Percentiles rank a stretch among this genome's conserved stretches.
Evolutionary conservation across 2,329 filamentous ascomycete genomes (phyloP).

Genomic region (Epichloe elymi): DNA sequence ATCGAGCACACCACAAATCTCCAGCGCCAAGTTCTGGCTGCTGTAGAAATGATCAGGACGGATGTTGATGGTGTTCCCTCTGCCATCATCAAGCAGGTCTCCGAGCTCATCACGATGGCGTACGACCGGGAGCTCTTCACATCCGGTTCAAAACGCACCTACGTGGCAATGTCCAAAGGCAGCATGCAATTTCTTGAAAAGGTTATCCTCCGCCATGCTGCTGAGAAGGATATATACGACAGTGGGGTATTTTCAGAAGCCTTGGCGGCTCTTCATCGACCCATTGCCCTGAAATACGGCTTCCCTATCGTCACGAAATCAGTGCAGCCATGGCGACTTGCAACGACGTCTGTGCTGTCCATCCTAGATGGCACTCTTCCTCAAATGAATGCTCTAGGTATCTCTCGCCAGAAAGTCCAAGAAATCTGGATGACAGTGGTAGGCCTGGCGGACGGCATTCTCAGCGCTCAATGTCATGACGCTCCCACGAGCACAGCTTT

Average conservation of each 20-base stretch:
- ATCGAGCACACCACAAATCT: slow-evolving; percentile 60
- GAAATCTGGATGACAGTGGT: slow-evolving; percentile 60
- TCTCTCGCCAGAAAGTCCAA: slow-evolving; percentile 32
- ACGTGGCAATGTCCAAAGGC: slow-evolving; percentile 76
- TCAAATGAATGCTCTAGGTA: slow-evolving; percentile 37
- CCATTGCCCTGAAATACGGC: slow-evolving; percentile 68
- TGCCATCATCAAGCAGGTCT: slow-evolving; percentile 54
- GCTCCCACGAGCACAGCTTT: slow-evolving; percentile 36
- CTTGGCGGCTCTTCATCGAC: slow-evolving; percentile 52
- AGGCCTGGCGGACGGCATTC: slow-evolving; percentile 53
- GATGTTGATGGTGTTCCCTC: slow-evolving; percentile 52
- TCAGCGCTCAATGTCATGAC: slow-evolving; percentile 46
- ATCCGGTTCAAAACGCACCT: slow-evolving; percentile 50
- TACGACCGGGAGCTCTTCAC: slow-evolving; percentile 34
- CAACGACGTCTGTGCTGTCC: slow-evolving; percentile 56
- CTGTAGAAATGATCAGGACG: slow-evolving; percentile 53
- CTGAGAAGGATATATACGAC: slow-evolving; percentile 53
- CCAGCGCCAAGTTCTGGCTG: slow-evolving; percentile 56
- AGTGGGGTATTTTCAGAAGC: slow-evolving; percentile 53
- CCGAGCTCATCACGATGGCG: slow-evolving; percentile 58
- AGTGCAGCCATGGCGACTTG: slow-evolving; percentile 63
- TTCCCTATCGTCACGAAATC: slow-evolving; percentile 62
- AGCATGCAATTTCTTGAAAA: slow-evolving; percentile 58
- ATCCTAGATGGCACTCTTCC: slow-evolving; percentile 55
- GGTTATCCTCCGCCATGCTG: slow-evolving; percentile 45